Conservation (phyloP, 257 asterid genomes). For the Penstemon barbatus region DNA sequence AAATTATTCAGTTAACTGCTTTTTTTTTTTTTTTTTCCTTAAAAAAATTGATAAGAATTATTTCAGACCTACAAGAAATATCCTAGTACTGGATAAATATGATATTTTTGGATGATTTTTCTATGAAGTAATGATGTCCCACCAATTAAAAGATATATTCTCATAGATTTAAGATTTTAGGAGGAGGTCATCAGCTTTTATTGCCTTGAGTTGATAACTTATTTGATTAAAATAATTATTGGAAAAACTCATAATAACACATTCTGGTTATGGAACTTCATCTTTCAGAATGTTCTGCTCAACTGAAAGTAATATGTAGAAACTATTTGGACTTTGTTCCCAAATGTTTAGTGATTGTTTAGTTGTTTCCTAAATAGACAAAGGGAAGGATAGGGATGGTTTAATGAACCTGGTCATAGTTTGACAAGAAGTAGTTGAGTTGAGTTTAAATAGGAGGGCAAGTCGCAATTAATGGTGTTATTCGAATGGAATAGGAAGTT, state of each 20-base stretch:
- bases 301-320: background rate
- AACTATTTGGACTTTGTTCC: background rate
- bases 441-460: too few relatives aligned
- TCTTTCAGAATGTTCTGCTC: slow-evolving; percentile 3
- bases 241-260: too few relatives aligned
- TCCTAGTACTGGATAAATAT: background rate
- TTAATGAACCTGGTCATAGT: too few relatives aligned
- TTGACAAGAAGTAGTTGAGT: too few relatives aligned
- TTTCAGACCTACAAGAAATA: background rate
- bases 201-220: too few relatives aligned
- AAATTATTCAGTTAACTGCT: too few relatives aligned
- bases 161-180: background rate
- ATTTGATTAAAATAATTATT: too few relatives aligned
- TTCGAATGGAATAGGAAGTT: too few relatives aligned
- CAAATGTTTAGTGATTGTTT: background rate
- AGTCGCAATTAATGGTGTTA: too few relatives aligned
- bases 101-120: background rate
- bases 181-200: too few relatives aligned
- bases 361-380: background rate
- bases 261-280: background rate
- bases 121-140: background rate
- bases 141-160: background rate
- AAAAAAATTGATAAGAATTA: background rate
- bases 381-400: too few relatives aligned
- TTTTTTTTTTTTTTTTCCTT: too few relatives aligned